Evolutionary conservation across 345 rosid species (phyloP).

Genomic region (Dipteronia dyeriana): DNA sequence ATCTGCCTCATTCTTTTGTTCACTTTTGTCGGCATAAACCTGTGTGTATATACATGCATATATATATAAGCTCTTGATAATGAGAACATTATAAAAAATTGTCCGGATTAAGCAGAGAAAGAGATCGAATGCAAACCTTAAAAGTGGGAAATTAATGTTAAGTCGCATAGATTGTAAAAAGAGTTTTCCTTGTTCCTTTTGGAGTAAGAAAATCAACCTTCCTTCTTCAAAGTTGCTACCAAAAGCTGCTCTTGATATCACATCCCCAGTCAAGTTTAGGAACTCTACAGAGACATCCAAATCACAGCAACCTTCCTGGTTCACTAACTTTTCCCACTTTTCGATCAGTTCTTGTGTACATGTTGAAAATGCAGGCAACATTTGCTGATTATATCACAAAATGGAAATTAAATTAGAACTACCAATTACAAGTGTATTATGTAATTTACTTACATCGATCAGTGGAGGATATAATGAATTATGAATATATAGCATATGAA

Average conservation of each 20-base stretch:
- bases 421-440: no score
- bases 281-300: conserved; percentile 30
- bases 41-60: background rate
- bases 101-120: background rate
- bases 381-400: conserved; percentile 3
- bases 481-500: no score
- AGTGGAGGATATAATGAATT: no score
- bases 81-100: background rate
- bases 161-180: conserved; percentile 10
- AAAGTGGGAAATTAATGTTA: conserved; percentile 13
- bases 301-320: conserved; percentile 15
- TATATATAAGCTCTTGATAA: background rate
- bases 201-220: conserved; percentile 24
- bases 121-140: conserved; percentile 1
- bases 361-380: conserved; percentile 30
- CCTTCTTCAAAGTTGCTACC: conserved; percentile 29
- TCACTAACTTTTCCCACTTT: conserved; percentile 27
- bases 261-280: conserved; percentile 30
- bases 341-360: conserved; percentile 29
- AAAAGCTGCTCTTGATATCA: conserved; percentile 35
- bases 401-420: no score
- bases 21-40: conserved; percentile 21
- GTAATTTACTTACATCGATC: no score
- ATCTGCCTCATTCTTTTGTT: conserved; percentile 29
- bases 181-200: conserved; percentile 20